Percentiles rank a stretch among this genome's conserved stretches.
Conservation (phyloP, 768 basidiomycete species). For the Mycena floridula region DNA sequence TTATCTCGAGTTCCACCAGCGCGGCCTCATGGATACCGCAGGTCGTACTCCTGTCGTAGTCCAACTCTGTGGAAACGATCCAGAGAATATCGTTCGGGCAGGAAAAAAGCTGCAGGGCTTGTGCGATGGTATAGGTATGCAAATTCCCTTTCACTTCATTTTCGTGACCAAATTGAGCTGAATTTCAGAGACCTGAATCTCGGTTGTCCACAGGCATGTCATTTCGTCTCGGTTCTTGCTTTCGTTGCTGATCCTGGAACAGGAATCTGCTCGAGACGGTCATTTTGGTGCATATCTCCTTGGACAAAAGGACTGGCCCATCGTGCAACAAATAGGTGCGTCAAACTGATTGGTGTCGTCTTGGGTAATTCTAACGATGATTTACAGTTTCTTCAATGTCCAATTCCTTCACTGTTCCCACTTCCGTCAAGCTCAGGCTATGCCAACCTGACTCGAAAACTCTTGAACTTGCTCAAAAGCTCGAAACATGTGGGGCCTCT, state of each 20-base stretch:
- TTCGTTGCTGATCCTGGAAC: no score
- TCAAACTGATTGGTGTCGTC: neutral
- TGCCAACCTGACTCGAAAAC: constrained; percentile 52
- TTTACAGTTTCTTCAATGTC: constrained; percentile 58
- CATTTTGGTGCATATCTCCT: constrained; percentile 78
- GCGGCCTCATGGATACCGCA: constrained; percentile 38
- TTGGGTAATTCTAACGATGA: neutral
- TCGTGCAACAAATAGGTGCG: constrained; percentile 59
- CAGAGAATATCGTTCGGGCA: constrained; percentile 53
- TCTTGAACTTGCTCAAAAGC: constrained; percentile 43
- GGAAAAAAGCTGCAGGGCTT: constrained; percentile 50
- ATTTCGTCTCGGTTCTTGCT: no score
- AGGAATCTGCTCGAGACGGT: constrained; percentile 53
- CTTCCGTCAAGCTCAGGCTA: constrained; percentile 57
- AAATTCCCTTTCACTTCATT: neutral
- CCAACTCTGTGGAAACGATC: constrained; percentile 70
- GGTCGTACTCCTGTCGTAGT: constrained; percentile 49
- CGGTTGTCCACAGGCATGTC: constrained; percentile 82
- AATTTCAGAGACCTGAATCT: constrained; percentile 62
- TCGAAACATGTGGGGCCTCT: constrained; percentile 62
- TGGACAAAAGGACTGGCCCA: constrained; percentile 64
- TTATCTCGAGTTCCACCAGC: constrained; percentile 58
- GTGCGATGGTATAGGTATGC: constrained; percentile 68
- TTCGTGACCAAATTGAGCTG: neutral
- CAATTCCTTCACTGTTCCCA: constrained; percentile 54